Evolutionary conservation across 1,284 basidiomycete genomes (phyloP).

Genomic region (Malassezia japonica): DNA sequence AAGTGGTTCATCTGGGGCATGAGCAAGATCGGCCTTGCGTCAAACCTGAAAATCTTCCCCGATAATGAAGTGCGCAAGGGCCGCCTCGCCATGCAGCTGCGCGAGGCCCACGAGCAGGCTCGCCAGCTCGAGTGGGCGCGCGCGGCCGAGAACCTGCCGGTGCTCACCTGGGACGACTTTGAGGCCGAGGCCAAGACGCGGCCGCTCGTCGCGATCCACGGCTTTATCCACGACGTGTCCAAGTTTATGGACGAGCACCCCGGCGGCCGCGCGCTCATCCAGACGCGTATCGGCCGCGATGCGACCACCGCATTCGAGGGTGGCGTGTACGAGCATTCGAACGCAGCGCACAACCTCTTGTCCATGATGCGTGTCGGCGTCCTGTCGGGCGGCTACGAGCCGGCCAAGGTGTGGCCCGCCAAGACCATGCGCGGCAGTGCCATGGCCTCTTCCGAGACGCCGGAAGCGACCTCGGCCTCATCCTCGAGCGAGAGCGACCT

Average conservation of each 20-base stretch:
- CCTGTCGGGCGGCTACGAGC: constrained; percentile 43
- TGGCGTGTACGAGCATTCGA: constrained; percentile 46
- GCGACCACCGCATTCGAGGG: constrained; percentile 45
- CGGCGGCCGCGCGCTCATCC: constrained; percentile 39
- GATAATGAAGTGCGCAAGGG: constrained; percentile 48
- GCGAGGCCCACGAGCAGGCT: constrained; percentile 28
- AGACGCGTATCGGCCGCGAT: constrained; percentile 41
- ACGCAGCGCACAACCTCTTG: constrained; percentile 45
- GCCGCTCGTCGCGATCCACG: constrained; percentile 38
- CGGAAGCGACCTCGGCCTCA: not conserved
- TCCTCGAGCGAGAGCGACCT: constrained; percentile 1
- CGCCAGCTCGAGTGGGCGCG: constrained; percentile 36
- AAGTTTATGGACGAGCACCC: constrained; percentile 46
- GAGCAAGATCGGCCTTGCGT: constrained; percentile 36
- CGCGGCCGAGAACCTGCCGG: constrained; percentile 37
- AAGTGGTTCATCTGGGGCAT: constrained; percentile 46
- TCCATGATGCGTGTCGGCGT: constrained; percentile 47
- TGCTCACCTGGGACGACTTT: constrained; percentile 47
- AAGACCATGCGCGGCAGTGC: constrained; percentile 1
- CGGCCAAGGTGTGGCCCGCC: constrained; percentile 31
- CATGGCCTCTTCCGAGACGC: not conserved
- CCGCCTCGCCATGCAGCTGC: constrained; percentile 42
- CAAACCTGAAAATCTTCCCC: constrained; percentile 46
- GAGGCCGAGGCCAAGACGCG: constrained; percentile 42
- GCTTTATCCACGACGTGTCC: constrained; percentile 45